Evolutionary conservation across 176 grass and related monocot genomes (phyloP).

Genomic region (Musa schizocarpa): DNA sequence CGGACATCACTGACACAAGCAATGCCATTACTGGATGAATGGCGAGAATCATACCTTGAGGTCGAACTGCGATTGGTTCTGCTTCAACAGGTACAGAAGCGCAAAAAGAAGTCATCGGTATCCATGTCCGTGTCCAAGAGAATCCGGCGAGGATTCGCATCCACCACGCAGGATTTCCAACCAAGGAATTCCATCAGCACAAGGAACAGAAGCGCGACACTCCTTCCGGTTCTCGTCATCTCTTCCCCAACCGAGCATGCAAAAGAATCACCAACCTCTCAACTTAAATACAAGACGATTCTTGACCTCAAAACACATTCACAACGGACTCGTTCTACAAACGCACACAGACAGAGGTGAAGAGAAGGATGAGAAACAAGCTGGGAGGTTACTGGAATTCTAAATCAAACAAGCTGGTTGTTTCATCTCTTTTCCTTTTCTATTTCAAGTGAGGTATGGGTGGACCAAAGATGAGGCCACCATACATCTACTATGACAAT

Average conservation of each 20-base stretch:
- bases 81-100: slow-evolving; percentile 80
- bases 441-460: no score
- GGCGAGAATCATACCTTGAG: slow-evolving; percentile 40
- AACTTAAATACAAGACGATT: no score
- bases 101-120: slow-evolving; percentile 71
- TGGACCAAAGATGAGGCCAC: no score
- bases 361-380: no score
- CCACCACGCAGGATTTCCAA: not conserved
- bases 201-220: not conserved
- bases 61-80: slow-evolving; percentile 61
- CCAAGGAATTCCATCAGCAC: not conserved
- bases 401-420: no score
- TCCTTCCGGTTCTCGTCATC: not conserved
- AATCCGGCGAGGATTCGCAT: slow-evolving; percentile 30
- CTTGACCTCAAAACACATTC: no score
- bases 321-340: no score
- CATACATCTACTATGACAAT: no score
- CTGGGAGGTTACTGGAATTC: no score
- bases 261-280: not conserved
- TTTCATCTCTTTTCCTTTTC: no score
- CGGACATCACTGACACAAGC: no score
- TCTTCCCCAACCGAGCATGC: not conserved
- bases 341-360: no score
- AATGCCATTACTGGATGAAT: not conserved
- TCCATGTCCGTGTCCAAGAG: slow-evolving; percentile 68